These are phyloP conservation scores for Sinapis alba DNA, from an alignment of 441 rosid species.

Conservation along the genomic window DNA sequence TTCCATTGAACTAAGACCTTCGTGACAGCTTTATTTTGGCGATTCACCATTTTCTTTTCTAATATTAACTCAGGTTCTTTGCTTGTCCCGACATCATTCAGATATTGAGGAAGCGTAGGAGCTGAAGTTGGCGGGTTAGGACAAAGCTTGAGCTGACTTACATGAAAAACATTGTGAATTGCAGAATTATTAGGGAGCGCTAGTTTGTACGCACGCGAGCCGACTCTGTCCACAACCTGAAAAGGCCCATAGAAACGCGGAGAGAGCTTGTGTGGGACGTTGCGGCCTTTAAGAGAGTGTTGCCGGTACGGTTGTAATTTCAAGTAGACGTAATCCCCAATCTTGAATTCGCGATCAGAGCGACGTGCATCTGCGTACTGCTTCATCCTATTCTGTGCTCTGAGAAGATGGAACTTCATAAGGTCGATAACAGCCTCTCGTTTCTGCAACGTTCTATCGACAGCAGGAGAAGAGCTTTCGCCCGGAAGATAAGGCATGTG, in stretches of 20 bases:
- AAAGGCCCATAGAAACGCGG: neutral
- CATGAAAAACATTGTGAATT: too few species aligned
- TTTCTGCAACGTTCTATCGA: neutral
- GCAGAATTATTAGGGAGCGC: too few species aligned
- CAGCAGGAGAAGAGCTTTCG: too few species aligned
- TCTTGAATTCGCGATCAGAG: neutral
- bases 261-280: neutral
- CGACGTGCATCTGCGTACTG: neutral
- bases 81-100: too few species aligned
- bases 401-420: too few species aligned
- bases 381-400: neutral
- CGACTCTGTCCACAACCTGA: neutral
- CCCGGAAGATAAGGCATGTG: too few species aligned
- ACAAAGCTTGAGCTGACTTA: too few species aligned
- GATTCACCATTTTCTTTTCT: too few species aligned
- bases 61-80: too few species aligned
- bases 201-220: neutral
- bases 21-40: too few species aligned
- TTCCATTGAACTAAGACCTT: neutral
- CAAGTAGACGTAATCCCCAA: neutral
- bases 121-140: too few species aligned
- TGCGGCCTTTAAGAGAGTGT: neutral
- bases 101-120: too few species aligned
- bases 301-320: neutral
- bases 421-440: neutral